These are phyloP conservation scores for Fusarium brachygibbosum DNA, from an alignment of 2,329 filamentous ascomycete species.

Conservation along the genomic window DNA sequence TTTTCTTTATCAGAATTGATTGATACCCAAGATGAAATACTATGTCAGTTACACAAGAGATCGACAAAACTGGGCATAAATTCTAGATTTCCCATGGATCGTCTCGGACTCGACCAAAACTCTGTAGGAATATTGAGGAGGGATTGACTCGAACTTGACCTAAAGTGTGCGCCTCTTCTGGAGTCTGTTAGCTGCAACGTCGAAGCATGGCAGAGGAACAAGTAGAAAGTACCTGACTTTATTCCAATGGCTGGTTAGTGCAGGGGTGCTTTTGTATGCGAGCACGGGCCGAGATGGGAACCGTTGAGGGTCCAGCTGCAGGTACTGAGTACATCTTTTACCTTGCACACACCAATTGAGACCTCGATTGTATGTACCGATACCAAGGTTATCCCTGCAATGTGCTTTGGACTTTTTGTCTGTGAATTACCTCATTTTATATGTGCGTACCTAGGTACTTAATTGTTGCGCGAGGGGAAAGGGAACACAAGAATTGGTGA, in stretches of 20 bases:
- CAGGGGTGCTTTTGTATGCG: slow-evolving; percentile 15
- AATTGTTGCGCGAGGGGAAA: not conserved
- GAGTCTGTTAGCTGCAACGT: slow-evolving; percentile 22
- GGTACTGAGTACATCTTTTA: slow-evolving; percentile 32
- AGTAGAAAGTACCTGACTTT: slow-evolving; percentile 30
- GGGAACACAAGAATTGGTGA: slow-evolving; percentile 1
- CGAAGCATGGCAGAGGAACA: slow-evolving; percentile 27
- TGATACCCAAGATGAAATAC: slow-evolving; percentile 24
- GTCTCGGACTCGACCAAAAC: not conserved
- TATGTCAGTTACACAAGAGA: slow-evolving; percentile 1
- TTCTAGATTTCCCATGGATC: slow-evolving; percentile 2
- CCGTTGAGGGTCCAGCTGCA: slow-evolving; percentile 27
- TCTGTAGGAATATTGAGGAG: slow-evolving; percentile 5
- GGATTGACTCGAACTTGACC: slow-evolving; percentile 21
- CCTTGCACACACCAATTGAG: not conserved
- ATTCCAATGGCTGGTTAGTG: slow-evolving; percentile 29
- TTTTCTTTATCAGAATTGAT: slow-evolving; percentile 22
- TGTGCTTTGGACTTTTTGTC: slow-evolving; percentile 7
- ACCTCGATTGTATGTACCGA: not conserved
- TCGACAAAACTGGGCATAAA: slow-evolving; percentile 43
- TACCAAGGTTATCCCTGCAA: slow-evolving; percentile 30
- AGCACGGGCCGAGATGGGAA: slow-evolving; percentile 26
- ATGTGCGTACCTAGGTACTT: not conserved
- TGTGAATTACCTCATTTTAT: not conserved
- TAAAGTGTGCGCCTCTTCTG: slow-evolving; percentile 10